Evolutionary conservation across 2,329 filamentous ascomycete genomes (phyloP).

Genomic region (Didymellaceae sp.): DNA sequence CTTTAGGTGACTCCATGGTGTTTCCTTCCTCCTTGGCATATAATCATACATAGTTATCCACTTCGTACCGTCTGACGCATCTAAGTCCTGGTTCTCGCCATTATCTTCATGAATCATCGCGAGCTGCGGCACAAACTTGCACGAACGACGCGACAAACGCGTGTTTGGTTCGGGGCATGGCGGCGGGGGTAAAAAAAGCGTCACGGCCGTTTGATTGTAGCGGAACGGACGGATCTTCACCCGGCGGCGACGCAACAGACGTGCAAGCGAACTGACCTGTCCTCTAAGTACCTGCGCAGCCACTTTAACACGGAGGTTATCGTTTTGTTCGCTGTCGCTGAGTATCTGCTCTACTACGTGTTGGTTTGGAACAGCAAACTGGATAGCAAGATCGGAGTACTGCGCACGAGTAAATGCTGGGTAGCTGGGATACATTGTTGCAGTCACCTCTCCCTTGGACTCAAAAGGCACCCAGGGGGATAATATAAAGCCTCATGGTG

Average conservation of each 20-base stretch:
- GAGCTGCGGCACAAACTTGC: too few relatives aligned
- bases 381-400: background rate
- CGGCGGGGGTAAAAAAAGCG: slow-evolving; percentile 1
- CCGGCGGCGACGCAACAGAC: background rate
- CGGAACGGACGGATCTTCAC: background rate
- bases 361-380: slow-evolving; percentile 2
- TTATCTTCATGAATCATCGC: too few relatives aligned
- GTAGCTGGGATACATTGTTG: slow-evolving; percentile 8
- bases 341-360: slow-evolving; percentile 2
- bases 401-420: background rate
- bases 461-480: too few relatives aligned
- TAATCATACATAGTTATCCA: too few relatives aligned
- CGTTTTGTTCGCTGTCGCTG: background rate
- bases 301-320: background rate
- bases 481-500: too few relatives aligned
- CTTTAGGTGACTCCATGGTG: too few relatives aligned
- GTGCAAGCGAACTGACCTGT: background rate
- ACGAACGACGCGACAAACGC: too few relatives aligned
- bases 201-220: background rate
- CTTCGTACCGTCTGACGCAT: too few relatives aligned
- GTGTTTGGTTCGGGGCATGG: slow-evolving; percentile 1
- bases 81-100: too few relatives aligned
- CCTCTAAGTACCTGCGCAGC: background rate
- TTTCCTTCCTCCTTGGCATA: too few relatives aligned
- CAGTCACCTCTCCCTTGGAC: too few relatives aligned